Percentiles rank a stretch among this genome's conserved stretches.
Conservation (phyloP, 176 grass and related monocot species). For the Alopecurus myosuroides region DNA sequence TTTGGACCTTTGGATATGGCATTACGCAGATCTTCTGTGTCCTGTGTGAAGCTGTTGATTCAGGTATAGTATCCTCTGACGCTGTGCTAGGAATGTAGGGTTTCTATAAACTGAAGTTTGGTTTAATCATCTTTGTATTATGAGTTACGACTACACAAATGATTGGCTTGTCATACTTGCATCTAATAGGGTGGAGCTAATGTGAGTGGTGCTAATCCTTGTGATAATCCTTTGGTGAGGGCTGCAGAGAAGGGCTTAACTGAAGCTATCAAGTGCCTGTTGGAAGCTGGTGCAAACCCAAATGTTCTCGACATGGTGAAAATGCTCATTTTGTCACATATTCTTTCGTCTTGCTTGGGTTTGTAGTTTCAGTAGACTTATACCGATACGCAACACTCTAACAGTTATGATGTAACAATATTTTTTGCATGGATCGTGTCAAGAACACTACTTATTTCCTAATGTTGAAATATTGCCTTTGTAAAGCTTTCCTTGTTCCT, state of each 20-base stretch:
- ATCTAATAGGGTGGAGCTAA: background rate
- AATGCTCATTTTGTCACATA: background rate
- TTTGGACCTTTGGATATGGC: background rate
- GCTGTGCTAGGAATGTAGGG: no score
- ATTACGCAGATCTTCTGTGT: background rate
- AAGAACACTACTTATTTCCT: no score
- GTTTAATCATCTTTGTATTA: background rate
- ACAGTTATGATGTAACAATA: no score
- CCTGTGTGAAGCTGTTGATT: no score
- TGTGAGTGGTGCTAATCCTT: background rate
- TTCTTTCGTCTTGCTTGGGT: background rate
- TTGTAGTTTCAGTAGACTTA: background rate
- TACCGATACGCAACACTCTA: no score
- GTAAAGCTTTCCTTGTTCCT: no score
- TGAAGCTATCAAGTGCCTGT: background rate
- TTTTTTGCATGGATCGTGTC: no score
- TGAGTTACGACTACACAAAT: background rate
- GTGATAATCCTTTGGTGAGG: background rate
- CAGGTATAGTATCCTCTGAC: constrained; percentile 14
- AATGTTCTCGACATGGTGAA: background rate
- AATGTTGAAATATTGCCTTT: no score
- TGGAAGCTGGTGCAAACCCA: no score
- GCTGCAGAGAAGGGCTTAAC: background rate
- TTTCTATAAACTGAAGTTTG: background rate
- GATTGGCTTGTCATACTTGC: background rate